Percentiles rank a stretch among this genome's conserved stretches.
Conservation (phyloP, 495 filamentous ascomycete genomes). For the Neurospora sublineolata region DNA sequence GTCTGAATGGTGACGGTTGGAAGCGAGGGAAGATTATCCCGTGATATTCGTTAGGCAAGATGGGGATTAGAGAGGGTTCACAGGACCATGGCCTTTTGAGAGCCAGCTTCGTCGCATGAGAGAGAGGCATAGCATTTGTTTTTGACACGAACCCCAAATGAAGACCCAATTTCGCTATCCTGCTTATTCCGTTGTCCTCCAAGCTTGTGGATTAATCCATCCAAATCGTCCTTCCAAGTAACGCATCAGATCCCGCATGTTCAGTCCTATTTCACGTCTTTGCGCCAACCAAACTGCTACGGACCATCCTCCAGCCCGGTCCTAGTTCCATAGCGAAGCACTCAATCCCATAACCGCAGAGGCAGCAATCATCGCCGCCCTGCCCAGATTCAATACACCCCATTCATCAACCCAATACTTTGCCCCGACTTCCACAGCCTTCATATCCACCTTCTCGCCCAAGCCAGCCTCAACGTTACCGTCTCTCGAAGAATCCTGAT, state of each 20-base stretch:
- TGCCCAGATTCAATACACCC: slow-evolving; percentile 42
- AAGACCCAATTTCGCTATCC: not conserved
- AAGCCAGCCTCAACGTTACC: slow-evolving; percentile 2
- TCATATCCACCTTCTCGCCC: slow-evolving; percentile 18
- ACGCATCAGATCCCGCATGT: not conserved
- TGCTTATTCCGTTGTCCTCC: not conserved
- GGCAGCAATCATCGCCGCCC: slow-evolving; percentile 21
- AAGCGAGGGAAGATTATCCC: not conserved
- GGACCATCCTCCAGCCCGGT: not conserved
- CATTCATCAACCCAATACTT: slow-evolving; percentile 43
- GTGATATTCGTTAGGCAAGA: not conserved
- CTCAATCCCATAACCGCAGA: slow-evolving; percentile 10
- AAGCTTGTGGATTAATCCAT: not conserved
- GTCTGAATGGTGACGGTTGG: not conserved
- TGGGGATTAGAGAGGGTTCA: not conserved
- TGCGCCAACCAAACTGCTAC: no score
- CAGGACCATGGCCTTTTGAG: not conserved
- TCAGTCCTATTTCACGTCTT: not conserved
- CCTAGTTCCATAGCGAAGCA: slow-evolving; percentile 4
- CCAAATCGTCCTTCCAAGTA: not conserved
- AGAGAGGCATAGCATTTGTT: not conserved
- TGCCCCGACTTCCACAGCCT: slow-evolving; percentile 25
- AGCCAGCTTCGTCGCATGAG: not conserved
- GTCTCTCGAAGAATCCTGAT: not conserved
- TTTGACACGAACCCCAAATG: not conserved